Percentiles rank a stretch among this genome's conserved stretches.
These are phyloP conservation scores for Phyllosticta citrichinensis DNA, from an alignment of 2,329 filamentous ascomycete genomes.

Conservation along the genomic window DNA sequence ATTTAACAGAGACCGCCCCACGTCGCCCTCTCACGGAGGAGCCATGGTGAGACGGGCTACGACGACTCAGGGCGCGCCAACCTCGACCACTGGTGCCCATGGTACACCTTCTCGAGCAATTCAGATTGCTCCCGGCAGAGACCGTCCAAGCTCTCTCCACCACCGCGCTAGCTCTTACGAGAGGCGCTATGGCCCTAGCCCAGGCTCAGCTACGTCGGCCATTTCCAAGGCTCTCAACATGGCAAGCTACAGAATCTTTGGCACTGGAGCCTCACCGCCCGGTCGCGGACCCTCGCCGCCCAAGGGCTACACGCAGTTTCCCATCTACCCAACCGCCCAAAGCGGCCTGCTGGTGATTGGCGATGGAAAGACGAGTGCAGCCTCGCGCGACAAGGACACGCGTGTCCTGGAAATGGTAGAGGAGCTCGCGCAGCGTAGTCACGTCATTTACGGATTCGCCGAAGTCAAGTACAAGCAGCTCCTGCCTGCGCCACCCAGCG, in stretches of 20 bases:
- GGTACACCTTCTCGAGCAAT: conserved; percentile 62
- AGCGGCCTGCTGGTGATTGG: conserved; percentile 56
- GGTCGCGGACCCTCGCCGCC: conserved; percentile 59
- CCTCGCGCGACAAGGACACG: conserved; percentile 63
- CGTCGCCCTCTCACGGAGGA: conserved; percentile 49
- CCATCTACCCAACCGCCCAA: conserved; percentile 62
- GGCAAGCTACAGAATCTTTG: conserved; percentile 68
- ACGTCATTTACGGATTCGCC: conserved; percentile 94
- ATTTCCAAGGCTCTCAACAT: conserved; percentile 93
- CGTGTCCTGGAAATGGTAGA: conserved; percentile 74
- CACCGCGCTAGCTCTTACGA: conserved; percentile 74
- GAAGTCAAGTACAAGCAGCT: conserved; percentile 98
- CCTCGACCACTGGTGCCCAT: conserved; percentile 59
- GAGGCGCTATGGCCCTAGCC: conserved; percentile 60
- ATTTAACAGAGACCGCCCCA: conserved; percentile 33
- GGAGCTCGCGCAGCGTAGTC: conserved; percentile 82
- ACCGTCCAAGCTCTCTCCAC: conserved; percentile 50
- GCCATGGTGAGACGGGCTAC: conserved; percentile 66
- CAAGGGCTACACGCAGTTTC: conserved; percentile 69
- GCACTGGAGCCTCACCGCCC: conserved; percentile 58
- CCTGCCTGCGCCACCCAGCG: conserved; percentile 71
- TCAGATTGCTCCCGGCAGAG: conserved; percentile 60
- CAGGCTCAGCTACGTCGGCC: conserved; percentile 75
- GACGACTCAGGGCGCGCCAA: conserved; percentile 63
- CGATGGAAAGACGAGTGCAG: conserved; percentile 46